These are phyloP conservation scores for Jackrogersella minutella DNA, from an alignment of 495 filamentous ascomycete genomes.

Conservation along the genomic window DNA sequence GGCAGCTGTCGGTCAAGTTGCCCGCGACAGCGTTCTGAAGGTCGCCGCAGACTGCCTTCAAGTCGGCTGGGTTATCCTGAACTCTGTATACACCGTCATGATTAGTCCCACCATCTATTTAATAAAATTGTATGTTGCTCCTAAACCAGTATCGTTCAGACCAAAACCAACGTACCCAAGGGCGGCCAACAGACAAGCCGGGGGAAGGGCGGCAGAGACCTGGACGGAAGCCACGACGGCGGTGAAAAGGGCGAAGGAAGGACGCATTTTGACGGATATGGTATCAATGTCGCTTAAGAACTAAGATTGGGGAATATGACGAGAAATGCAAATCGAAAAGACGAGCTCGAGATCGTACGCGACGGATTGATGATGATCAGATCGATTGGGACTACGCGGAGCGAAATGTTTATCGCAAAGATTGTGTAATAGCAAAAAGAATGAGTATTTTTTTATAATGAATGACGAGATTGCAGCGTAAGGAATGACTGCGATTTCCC, in stretches of 20 bases:
- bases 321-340: constrained; percentile 27
- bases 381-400: constrained; percentile 21
- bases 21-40: constrained; percentile 39
- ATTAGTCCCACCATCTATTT: not conserved
- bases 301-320: constrained; percentile 19
- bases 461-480: constrained; percentile 41
- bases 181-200: constrained; percentile 47
- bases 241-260: constrained; percentile 41
- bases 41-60: constrained; percentile 45
- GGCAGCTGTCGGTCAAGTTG: constrained; percentile 46
- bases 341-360: constrained; percentile 33
- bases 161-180: constrained; percentile 41
- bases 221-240: constrained; percentile 44
- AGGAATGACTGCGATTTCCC: constrained; percentile 41
- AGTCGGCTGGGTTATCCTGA: constrained; percentile 46
- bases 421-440: constrained; percentile 25
- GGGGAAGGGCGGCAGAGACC: constrained; percentile 43
- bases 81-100: constrained; percentile 24
- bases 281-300: constrained; percentile 27
- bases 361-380: constrained; percentile 17
- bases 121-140: not conserved
- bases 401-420: not conserved
- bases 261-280: constrained; percentile 43
- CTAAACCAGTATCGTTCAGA: not conserved
- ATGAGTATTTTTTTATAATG: constrained; percentile 15